Conservation (phyloP, 2,329 filamentous ascomycete species). For the Plectosphaerella plurivora region DNA sequence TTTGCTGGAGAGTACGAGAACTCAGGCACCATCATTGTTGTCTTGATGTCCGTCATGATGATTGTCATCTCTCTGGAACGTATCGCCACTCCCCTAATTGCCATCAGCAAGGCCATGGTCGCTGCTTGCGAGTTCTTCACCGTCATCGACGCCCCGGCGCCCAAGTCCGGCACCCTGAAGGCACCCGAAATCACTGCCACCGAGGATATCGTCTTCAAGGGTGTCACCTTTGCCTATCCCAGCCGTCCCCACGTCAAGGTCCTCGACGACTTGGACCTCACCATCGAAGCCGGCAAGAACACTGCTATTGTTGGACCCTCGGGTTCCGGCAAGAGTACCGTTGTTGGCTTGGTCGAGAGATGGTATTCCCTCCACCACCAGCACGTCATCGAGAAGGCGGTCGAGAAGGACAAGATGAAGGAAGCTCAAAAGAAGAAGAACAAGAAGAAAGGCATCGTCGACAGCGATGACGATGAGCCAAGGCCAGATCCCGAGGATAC, state of each 20-base stretch:
- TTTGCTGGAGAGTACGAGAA: slow-evolving; percentile 24
- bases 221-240: slow-evolving; percentile 20
- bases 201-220: slow-evolving; percentile 12
- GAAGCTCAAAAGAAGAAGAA: slow-evolving; percentile 31
- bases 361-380: slow-evolving; percentile 27
- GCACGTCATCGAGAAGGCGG: slow-evolving; percentile 38
- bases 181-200: slow-evolving; percentile 12
- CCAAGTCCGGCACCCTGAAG: slow-evolving; percentile 13
- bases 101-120: slow-evolving; percentile 22
- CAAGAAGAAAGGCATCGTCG: slow-evolving; percentile 21
- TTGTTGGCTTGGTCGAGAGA: slow-evolving; percentile 34
- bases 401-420: slow-evolving; percentile 42
- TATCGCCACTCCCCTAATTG: slow-evolving; percentile 33
- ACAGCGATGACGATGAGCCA: slow-evolving; percentile 18
- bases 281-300: slow-evolving; percentile 14
- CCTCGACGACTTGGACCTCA: slow-evolving; percentile 23
- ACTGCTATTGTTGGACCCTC: slow-evolving; percentile 38
- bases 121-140: slow-evolving; percentile 22
- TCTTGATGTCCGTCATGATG: slow-evolving; percentile 33
- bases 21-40: slow-evolving; percentile 31
- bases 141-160: slow-evolving; percentile 20
- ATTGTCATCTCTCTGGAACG: slow-evolving; percentile 26
- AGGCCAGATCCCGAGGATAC: slow-evolving; percentile 22
- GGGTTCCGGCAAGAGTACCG: slow-evolving; percentile 39
- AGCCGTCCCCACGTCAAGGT: slow-evolving; percentile 25